A percentile compares a stretch with the other conserved stretches of the same genome.
Evolutionary conservation across 2,329 filamentous ascomycete genomes (phyloP).

Genomic region (Setomelanomma holmii): DNA sequence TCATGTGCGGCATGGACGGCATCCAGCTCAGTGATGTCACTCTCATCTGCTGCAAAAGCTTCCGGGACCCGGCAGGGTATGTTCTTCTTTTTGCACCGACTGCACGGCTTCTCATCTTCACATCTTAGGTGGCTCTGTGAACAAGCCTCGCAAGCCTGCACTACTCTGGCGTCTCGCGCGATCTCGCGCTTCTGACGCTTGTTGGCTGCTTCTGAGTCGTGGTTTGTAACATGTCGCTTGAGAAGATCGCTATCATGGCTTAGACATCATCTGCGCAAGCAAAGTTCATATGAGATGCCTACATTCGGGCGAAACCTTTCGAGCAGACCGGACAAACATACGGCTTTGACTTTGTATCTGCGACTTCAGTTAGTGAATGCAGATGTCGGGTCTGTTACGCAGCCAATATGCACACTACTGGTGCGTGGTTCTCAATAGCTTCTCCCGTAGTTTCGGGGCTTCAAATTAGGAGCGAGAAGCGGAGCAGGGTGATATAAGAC

Average conservation of each 20-base stretch:
- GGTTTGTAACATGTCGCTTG: constrained; percentile 58
- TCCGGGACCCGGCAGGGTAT: constrained; percentile 51
- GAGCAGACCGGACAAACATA: constrained; percentile 55
- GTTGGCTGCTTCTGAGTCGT: constrained; percentile 46
- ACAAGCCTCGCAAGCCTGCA: constrained; percentile 61
- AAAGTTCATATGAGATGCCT: constrained; percentile 13
- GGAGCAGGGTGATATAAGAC: no score
- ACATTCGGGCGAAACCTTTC: constrained; percentile 57
- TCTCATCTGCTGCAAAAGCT: constrained; percentile 15
- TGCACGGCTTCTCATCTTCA: constrained; percentile 63
- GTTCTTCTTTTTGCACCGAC: constrained; percentile 58
- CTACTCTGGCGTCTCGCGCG: constrained; percentile 35
- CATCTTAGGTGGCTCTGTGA: constrained; percentile 61
- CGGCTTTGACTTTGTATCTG: constrained; percentile 53
- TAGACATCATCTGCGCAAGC: constrained; percentile 1
- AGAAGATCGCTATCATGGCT: constrained; percentile 52
- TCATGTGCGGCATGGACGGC: constrained; percentile 41
- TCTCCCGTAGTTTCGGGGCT: no score
- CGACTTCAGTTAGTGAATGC: constrained; percentile 12
- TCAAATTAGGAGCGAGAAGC: no score
- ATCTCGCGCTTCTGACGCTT: constrained; percentile 35
- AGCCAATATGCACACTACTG: no score
- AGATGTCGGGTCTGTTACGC: no score
- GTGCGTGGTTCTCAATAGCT: no score
- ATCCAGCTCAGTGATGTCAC: constrained; percentile 29